These are phyloP conservation scores for Lepiota subincarnata DNA, from an alignment of 768 basidiomycete species.

Conservation along the genomic window DNA sequence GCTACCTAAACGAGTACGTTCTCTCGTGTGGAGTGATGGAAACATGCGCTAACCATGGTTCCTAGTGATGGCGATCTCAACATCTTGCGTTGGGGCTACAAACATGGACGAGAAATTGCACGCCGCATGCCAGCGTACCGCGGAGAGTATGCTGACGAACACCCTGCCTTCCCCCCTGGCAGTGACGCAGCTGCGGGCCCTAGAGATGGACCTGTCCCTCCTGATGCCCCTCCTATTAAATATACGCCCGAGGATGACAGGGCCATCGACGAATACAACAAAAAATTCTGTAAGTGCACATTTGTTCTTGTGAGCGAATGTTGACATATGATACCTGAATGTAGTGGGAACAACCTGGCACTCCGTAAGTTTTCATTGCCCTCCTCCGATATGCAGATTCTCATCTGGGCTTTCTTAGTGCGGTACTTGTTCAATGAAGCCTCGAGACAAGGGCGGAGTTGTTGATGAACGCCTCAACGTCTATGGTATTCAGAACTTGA, in stretches of 20 bases:
- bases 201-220: slow-evolving; percentile 25
- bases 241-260: slow-evolving; percentile 40
- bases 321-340: neutral
- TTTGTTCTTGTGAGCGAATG: neutral
- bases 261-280: slow-evolving; percentile 36
- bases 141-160: slow-evolving; percentile 31
- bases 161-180: slow-evolving; percentile 34
- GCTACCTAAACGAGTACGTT: slow-evolving; percentile 40
- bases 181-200: slow-evolving; percentile 26
- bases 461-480: slow-evolving; percentile 61
- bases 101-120: slow-evolving; percentile 47
- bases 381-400: neutral
- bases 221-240: slow-evolving; percentile 31
- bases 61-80: slow-evolving; percentile 39
- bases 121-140: slow-evolving; percentile 48
- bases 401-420: slow-evolving; percentile 30
- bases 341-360: slow-evolving; percentile 44
- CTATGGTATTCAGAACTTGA: slow-evolving; percentile 53
- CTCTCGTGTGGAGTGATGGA: neutral
- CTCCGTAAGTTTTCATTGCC: slow-evolving; percentile 27
- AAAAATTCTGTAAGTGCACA: slow-evolving; percentile 24
- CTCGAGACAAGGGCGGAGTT: slow-evolving; percentile 52
- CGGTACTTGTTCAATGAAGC: slow-evolving; percentile 69
- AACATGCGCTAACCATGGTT: neutral
- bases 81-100: slow-evolving; percentile 49